Conservation (phyloP, 495 filamentous ascomycete species). For the Hypoxylon rickii region DNA sequence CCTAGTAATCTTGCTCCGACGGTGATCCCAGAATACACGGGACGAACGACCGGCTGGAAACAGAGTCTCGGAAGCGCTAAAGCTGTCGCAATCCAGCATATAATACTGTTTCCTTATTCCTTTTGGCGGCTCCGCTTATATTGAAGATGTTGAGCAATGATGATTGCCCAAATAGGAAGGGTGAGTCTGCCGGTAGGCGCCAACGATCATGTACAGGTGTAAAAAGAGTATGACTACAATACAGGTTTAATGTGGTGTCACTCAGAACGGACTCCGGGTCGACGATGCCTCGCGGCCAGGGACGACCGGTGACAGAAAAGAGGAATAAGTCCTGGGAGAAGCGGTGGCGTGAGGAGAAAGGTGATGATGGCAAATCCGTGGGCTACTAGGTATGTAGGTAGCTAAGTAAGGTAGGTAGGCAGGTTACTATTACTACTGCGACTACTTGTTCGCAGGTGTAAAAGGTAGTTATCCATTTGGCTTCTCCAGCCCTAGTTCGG, state of each 20-base stretch:
- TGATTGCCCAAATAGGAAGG: conserved; percentile 32
- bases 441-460: conserved; percentile 29
- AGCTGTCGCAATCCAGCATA: conserved; percentile 27
- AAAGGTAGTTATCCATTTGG: conserved; percentile 27
- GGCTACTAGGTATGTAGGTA: conserved; percentile 15
- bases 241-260: conserved; percentile 35
- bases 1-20: conserved; percentile 19
- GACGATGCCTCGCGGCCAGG: conserved; percentile 20
- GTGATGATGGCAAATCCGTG: conserved; percentile 23
- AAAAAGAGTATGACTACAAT: conserved; percentile 24
- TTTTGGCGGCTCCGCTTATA: conserved; percentile 18
- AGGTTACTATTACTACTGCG: conserved; percentile 14
- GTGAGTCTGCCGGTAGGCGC: conserved; percentile 32
- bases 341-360: conserved; percentile 36
- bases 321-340: conserved; percentile 28
- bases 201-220: conserved; percentile 32
- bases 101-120: conserved; percentile 26
- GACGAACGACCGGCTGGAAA: conserved; percentile 28
- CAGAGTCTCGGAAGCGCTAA: conserved; percentile 33
- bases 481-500: conserved; percentile 29
- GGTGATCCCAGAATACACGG: conserved; percentile 31
- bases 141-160: conserved; percentile 20
- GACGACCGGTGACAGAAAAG: conserved; percentile 21
- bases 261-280: conserved; percentile 19
- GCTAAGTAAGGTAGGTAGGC: not conserved